Conservation (phyloP, 2,329 filamentous ascomycete genomes). For the Paraphoma sp. region DNA sequence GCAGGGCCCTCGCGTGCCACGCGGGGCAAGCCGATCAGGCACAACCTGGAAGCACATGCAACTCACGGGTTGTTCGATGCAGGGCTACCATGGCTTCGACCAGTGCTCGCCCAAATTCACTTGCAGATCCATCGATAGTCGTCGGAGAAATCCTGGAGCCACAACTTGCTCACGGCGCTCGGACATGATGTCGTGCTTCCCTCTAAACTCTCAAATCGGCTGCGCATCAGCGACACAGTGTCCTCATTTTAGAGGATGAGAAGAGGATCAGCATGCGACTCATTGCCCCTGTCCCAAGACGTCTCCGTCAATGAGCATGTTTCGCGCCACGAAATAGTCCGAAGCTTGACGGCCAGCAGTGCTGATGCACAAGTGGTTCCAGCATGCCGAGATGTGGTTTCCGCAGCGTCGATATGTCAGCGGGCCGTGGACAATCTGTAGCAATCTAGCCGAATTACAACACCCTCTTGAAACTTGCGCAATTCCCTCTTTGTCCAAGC, state of each 20-base stretch:
- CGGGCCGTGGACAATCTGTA: slow-evolving; percentile 35
- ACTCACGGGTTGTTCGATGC: not conserved
- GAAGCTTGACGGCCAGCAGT: slow-evolving; percentile 23
- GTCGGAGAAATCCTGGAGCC: slow-evolving; percentile 1
- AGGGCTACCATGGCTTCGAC: not conserved
- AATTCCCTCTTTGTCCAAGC: slow-evolving; percentile 21
- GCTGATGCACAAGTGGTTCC: slow-evolving; percentile 38
- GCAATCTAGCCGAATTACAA: slow-evolving; percentile 41
- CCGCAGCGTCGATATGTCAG: slow-evolving; percentile 36
- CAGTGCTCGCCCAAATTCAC: not conserved
- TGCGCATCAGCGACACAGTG: slow-evolving; percentile 1
- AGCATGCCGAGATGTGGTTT: slow-evolving; percentile 22
- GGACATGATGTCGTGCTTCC: not conserved
- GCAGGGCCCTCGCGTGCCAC: slow-evolving; percentile 10
- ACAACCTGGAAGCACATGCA: not conserved
- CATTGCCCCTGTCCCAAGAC: not conserved
- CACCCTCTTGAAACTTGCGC: slow-evolving; percentile 43
- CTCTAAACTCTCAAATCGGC: not conserved
- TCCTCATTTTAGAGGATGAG: not conserved
- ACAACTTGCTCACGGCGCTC: slow-evolving; percentile 2
- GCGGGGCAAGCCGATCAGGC: slow-evolving; percentile 1
- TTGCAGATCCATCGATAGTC: not conserved
- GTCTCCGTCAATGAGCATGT: slow-evolving; percentile 38
- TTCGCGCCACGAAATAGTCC: slow-evolving; percentile 36
- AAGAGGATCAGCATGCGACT: not conserved